phyloP scores from a whole-genome alignment of 495 filamentous ascomycete species.

The Parmelia sp. region DNA sequence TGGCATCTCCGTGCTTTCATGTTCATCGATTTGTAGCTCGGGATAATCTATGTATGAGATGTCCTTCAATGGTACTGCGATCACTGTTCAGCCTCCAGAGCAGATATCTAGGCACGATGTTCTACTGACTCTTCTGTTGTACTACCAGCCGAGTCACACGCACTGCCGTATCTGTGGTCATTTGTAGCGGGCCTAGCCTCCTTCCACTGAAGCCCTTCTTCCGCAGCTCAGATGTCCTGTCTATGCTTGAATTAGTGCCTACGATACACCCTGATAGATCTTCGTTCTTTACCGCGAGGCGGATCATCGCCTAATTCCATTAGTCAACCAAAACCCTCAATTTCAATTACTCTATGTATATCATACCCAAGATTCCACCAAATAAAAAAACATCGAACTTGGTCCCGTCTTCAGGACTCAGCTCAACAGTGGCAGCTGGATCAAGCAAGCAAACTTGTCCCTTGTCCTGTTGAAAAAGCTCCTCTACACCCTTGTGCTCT shows the following conservation, averaged over 20 bases:
- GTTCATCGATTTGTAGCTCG: conserved; percentile 78
- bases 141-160: conserved; percentile 85
- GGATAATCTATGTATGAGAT: conserved; percentile 82
- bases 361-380: conserved; percentile 86
- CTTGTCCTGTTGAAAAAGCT: conserved; percentile 60
- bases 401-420: conserved; percentile 75
- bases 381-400: conserved; percentile 88
- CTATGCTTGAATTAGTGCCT: conserved; percentile 38
- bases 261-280: background rate
- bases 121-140: conserved; percentile 63
- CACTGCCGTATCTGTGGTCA: conserved; percentile 97
- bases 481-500: conserved; percentile 68
- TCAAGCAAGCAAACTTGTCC: conserved; percentile 79
- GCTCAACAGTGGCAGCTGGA: conserved; percentile 69
- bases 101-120: background rate
- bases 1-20: conserved; percentile 94
- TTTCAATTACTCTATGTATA: conserved; percentile 12
- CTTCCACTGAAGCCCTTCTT: conserved; percentile 88
- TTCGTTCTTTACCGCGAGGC: conserved; percentile 64
- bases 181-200: conserved; percentile 85
- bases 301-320: conserved; percentile 77
- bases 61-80: conserved; percentile 60
- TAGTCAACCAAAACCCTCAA: background rate
- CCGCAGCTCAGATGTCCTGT: conserved; percentile 86
- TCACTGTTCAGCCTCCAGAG: conserved; percentile 12